Conservation (phyloP, 148 eudicot genomes). For the Spergularia marina region DNA sequence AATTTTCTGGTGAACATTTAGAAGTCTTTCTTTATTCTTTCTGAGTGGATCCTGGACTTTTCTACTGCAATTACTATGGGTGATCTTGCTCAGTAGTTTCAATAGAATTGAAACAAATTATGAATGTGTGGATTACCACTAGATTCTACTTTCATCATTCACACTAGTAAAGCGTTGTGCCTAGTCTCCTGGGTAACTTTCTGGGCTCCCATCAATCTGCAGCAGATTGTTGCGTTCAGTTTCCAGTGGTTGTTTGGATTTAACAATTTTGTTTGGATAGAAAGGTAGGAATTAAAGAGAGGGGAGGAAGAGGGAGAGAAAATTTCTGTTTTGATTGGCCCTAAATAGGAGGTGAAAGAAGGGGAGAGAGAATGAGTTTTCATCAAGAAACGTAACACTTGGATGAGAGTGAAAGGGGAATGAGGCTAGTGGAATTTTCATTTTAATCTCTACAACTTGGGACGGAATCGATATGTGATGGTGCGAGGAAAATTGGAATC, state of each 20-base stretch:
- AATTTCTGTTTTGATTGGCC: not conserved
- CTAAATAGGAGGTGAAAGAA: not conserved
- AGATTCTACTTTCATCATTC: not conserved
- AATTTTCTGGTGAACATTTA: slow-evolving; percentile 39
- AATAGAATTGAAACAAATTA: not conserved
- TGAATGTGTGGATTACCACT: not conserved
- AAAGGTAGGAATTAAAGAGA: not conserved
- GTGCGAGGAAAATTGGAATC: not conserved
- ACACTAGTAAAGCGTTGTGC: not conserved
- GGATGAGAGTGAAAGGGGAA: not conserved
- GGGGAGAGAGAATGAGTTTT: not conserved
- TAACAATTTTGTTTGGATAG: not conserved
- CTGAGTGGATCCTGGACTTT: not conserved
- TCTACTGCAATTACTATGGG: slow-evolving; percentile 17
- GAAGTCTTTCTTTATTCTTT: slow-evolving; percentile 16
- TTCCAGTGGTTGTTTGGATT: not conserved
- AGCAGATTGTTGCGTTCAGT: not conserved
- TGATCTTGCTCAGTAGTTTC: slow-evolving; percentile 1
- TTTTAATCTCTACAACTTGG: not conserved
- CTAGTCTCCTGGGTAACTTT: not conserved
- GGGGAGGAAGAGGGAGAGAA: not conserved
- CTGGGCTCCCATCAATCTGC: not conserved
- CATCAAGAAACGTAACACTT: not conserved
- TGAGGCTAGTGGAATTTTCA: not conserved
- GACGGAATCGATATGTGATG: not conserved